Conservation (phyloP, 352 stramenopile genomes). For the Pythium phragmiticola region DNA sequence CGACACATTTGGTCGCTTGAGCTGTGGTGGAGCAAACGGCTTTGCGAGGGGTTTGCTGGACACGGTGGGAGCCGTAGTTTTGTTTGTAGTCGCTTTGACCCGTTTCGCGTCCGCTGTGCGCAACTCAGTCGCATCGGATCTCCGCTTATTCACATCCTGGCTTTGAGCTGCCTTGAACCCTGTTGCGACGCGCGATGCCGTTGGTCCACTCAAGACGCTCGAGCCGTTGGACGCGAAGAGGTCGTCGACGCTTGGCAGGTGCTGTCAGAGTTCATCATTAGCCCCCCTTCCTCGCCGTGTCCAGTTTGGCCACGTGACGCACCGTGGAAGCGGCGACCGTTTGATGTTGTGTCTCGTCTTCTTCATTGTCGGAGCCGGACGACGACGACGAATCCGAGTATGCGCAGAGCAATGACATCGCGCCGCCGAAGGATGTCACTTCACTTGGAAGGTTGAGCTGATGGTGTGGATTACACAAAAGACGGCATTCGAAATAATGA, state of each 20-base stretch:
- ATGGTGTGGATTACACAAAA: slow-evolving; percentile 1
- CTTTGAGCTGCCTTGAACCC: background rate
- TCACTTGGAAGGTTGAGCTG: background rate
- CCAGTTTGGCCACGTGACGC: background rate
- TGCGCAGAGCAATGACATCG: slow-evolving; percentile 58
- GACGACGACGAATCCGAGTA: slow-evolving; percentile 60
- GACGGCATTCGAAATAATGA: background rate
- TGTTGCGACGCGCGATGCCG: background rate
- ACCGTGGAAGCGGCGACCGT: background rate
- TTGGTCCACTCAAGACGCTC: slow-evolving; percentile 6
- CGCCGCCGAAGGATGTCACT: background rate
- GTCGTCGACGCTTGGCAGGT: slow-evolving; percentile 27
- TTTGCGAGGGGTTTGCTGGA: background rate
- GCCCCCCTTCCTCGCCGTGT: background rate
- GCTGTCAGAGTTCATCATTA: slow-evolving; percentile 1
- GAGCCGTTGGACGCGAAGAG: slow-evolving; percentile 19
- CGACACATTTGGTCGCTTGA: slow-evolving; percentile 66
- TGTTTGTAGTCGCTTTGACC: background rate
- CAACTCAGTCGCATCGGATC: background rate
- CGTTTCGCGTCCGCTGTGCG: slow-evolving; percentile 12
- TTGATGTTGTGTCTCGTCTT: background rate
- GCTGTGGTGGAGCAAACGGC: slow-evolving; percentile 44
- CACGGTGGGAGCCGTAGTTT: no score
- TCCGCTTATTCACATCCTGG: slow-evolving; percentile 10
- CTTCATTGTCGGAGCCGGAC: slow-evolving; percentile 33